Percentiles rank a stretch among this genome's conserved stretches.
These are phyloP conservation scores for Gentiana dahurica DNA, from an alignment of 257 asterid genomes.

Conservation along the genomic window DNA sequence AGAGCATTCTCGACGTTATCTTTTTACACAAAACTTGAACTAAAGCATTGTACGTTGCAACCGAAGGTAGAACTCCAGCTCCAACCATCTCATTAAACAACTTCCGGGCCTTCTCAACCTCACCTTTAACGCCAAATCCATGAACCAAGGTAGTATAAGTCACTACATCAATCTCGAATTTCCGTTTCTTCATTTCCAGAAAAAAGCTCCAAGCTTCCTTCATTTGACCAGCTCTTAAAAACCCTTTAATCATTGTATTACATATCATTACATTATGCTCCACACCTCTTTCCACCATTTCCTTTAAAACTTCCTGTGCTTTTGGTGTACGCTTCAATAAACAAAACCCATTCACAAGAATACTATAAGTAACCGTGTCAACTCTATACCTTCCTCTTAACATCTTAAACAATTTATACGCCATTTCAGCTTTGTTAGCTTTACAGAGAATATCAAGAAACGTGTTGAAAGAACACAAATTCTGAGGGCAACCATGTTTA, in stretches of 20 bases:
- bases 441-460: constrained; percentile 80
- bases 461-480: constrained; percentile 61
- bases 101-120: constrained; percentile 54
- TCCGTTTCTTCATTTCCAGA: constrained; percentile 80
- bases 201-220: constrained; percentile 81
- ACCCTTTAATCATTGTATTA: constrained; percentile 74
- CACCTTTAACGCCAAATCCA: constrained; percentile 77
- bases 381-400: constrained; percentile 55
- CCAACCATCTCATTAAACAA: constrained; percentile 69
- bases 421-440: constrained; percentile 68
- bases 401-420: constrained; percentile 42
- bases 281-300: constrained; percentile 75
- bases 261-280: constrained; percentile 54
- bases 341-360: constrained; percentile 70
- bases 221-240: constrained; percentile 56
- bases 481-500: constrained; percentile 79
- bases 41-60: constrained; percentile 78
- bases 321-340: constrained; percentile 57
- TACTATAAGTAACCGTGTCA: constrained; percentile 63
- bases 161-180: constrained; percentile 67
- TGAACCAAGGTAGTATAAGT: constrained; percentile 84
- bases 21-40: constrained; percentile 85
- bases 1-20: constrained; percentile 73
- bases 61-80: constrained; percentile 83
- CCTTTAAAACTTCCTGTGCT: constrained; percentile 65